Evolutionary conservation across 2,329 filamentous ascomycete species (phyloP), one percentile per base, ranked within the genome.

Genomic region (Pseudogymnoascus sp.): DNA sequence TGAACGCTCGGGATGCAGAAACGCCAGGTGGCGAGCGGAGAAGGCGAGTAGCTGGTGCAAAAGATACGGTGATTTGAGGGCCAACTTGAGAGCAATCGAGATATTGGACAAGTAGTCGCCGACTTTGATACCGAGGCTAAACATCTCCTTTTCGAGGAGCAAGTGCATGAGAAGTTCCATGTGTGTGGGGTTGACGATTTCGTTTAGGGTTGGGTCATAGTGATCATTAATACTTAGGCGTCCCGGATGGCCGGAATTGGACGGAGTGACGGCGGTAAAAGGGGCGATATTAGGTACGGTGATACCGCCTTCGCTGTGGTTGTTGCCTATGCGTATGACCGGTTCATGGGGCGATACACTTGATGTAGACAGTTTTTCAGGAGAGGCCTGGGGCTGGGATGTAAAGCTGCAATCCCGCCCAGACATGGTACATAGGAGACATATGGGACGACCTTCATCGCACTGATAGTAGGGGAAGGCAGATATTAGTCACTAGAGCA

Each of bases 41-140:
- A 75, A 73, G 26, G 75, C 74, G 15, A 77, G 71, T 9, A 77
- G 61, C 62, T 73, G 67, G 65, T 77, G 69, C 60, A 78, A 66
- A 28, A 78, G 71, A 63, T 74, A 77, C 1, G 75, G 74, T 1
- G 67, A 64, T 4, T 69, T 63, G 2, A 76, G 65, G 9, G 65
- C 68, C 5, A 63, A 63, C 19, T 69, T 67, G 3, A 76, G 62
- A 4, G 68, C 67, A 3, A 71, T 17, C 19, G 64, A 28, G 57
- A 72, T 62, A 21, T 64, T 63, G n/a, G 62, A 38, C 5, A 63
- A 62, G 17, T 67, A 63, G 59, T 67, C 59, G 9, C 67, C 62
- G 33, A 69, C 65, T 13, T 68, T 67, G 9, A 66, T 66, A 28
- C 67, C 65, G 7, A 75, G 64, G 28, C 68, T 68, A 36, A 74